Percentiles rank a stretch among this genome's conserved stretches.
Conservation (phyloP, 768 basidiomycete genomes). For the Serendipita vermifera region DNA sequence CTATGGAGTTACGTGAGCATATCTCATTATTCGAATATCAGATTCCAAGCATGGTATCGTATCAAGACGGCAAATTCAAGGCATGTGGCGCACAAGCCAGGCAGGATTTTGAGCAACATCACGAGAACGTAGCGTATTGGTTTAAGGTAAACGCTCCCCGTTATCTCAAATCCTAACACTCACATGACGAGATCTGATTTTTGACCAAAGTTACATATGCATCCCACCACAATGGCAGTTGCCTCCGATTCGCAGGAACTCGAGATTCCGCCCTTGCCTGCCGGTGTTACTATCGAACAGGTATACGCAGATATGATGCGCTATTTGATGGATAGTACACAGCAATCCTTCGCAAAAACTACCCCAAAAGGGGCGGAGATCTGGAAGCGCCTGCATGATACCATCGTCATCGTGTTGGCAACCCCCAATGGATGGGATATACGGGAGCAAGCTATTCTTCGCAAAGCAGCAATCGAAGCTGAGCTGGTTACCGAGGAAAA, state of each 20-base stretch:
- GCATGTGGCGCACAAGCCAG: not conserved
- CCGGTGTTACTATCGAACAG: slow-evolving; percentile 13
- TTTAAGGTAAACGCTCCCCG: too few species aligned
- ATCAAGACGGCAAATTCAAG: not conserved
- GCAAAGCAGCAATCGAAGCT: not conserved
- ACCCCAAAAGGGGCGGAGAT: slow-evolving; percentile 11
- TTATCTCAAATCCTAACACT: not conserved
- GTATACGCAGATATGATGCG: slow-evolving; percentile 6
- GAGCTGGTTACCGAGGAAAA: not conserved
- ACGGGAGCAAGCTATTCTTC: slow-evolving; percentile 6
- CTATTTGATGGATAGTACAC: slow-evolving; percentile 1
- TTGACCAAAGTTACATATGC: not conserved
- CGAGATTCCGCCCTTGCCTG: slow-evolving; percentile 7
- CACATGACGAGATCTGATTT: too few species aligned
- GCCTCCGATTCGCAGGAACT: slow-evolving; percentile 1
- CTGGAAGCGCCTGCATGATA: not conserved
- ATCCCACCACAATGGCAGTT: slow-evolving; percentile 3
- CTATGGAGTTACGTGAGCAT: not conserved
- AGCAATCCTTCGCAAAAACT: not conserved
- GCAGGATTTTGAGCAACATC: not conserved
- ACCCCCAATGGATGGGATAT: slow-evolving; percentile 10
- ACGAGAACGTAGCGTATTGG: not conserved
- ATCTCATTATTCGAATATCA: not conserved
- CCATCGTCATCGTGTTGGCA: slow-evolving; percentile 27
- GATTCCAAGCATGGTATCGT: not conserved